Evolutionary conservation across 1,284 basidiomycete species (phyloP).

Genomic region (Inonotus obliquus): DNA sequence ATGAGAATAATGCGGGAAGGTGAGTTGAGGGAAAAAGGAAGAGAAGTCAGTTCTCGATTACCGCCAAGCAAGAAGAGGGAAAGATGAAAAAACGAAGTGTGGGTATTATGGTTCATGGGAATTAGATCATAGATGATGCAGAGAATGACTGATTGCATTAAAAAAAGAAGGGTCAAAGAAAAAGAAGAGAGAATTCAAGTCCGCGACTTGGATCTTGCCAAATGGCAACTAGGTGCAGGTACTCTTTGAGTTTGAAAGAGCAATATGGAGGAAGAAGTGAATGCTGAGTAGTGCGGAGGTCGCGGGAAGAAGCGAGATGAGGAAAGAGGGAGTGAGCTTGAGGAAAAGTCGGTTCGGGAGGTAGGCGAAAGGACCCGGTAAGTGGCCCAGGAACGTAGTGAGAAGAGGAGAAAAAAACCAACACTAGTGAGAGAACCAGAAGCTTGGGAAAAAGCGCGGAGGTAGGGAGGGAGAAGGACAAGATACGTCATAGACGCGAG

Average conservation of each 20-base stretch:
- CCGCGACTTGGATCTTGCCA: not conserved
- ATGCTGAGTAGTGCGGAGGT: too few species aligned
- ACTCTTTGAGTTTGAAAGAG: not conserved
- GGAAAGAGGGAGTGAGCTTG: too few species aligned
- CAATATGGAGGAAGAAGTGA: not conserved
- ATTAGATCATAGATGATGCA: not conserved
- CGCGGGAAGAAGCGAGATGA: too few species aligned
- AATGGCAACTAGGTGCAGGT: not conserved
- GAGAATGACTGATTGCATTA: not conserved
- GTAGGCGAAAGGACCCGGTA: not conserved
- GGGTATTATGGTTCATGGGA: not conserved
- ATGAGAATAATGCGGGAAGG: not conserved
- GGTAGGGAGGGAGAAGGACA: not conserved
- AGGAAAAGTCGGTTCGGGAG: too few species aligned
- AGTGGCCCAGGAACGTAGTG: conserved; percentile 5
- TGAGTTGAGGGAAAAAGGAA: not conserved
- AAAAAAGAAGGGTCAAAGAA: not conserved
- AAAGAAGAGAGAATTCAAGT: not conserved
- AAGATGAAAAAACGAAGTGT: not conserved
- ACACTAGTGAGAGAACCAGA: not conserved
- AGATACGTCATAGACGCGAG: not conserved
- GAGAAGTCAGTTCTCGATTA: not conserved
- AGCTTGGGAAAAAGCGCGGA: not conserved
- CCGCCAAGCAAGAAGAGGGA: not conserved
- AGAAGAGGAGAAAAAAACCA: not conserved